Evolutionary conservation across 208 protist species (phyloP), one percentile per base, ranked within the genome.

Genomic region (Leishmania braziliensis): DNA sequence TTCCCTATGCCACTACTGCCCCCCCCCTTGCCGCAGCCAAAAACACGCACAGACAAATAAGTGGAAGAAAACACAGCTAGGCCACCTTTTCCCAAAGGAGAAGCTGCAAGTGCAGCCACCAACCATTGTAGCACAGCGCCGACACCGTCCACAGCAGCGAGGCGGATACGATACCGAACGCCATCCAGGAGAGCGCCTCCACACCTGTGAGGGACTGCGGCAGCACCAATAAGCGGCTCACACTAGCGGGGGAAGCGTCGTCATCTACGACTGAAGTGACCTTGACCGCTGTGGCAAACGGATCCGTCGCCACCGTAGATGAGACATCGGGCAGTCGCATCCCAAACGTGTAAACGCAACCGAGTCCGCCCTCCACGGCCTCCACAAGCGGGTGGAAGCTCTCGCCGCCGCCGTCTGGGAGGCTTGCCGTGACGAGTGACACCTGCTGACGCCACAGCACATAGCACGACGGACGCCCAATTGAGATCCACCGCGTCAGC

Each of bases 61-160:
- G 12, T 16, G 6, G 14, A 51, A 58, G 26, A 46, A 20, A 54
- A 2, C n/a, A 60, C n/a, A 10, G 16, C 43, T 72, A 79, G 39
- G 78, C 63, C 54, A 94, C 70, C 65, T 90, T 95, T 12, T 84
- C 91, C 84, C 86, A 91, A 65, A 93, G 88, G 46, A 95, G 78
- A 5, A 93, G 82, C 76, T 95, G 86, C 50, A 95, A 66, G 77
- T 95, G 88, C 36, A 95, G 83, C 88, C 89, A 93, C 92, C 92
- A 93, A 20, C 88, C 89, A 71, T 93, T 92, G 82, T 92, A 92
- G 63, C 79, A 84, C 56, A 95, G 86, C 26, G 89, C 89, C 23
- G 86, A 90, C 48, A 92, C 60, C 39, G 92, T 94, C 89, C 89
- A 94, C 23, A 93, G n/a, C 20, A 95, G 75, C 20, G 86, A 93